These are phyloP conservation scores for Protea cynaroides DNA, from an alignment of 164 flowering plant species.

Conservation along the genomic window DNA sequence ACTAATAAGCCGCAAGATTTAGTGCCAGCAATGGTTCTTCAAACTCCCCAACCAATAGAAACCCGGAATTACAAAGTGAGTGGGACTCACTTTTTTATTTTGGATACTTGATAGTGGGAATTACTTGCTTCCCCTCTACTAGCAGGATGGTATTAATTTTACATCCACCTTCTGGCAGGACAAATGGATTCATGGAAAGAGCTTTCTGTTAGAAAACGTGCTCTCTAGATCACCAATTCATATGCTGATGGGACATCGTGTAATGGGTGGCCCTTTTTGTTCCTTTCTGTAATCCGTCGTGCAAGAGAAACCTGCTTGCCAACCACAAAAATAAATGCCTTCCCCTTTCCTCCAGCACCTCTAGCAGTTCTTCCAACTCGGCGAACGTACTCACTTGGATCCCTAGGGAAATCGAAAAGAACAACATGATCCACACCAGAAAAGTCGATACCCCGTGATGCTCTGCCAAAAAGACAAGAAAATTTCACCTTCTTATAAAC, in stretches of 20 bases:
- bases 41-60: too few relatives aligned
- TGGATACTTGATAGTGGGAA: too few relatives aligned
- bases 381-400: constrained; percentile 97
- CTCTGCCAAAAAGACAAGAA: constrained; percentile 39
- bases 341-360: constrained; percentile 89
- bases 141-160: too few relatives aligned
- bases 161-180: too few relatives aligned
- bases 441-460: constrained; percentile 95
- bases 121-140: too few relatives aligned
- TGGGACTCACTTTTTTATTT: too few relatives aligned
- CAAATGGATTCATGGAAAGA: neutral
- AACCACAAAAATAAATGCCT: constrained; percentile 79
- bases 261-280: constrained; percentile 82
- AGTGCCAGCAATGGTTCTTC: too few relatives aligned
- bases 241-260: constrained; percentile 84
- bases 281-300: constrained; percentile 70
- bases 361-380: constrained; percentile 99
- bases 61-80: too few relatives aligned
- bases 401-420: constrained; percentile 95
- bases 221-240: constrained; percentile 14
- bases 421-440: constrained; percentile 82
- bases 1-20: too few relatives aligned
- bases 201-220: neutral
- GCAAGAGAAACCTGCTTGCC: constrained; percentile 97
- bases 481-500: neutral